Conservation (phyloP, 2,329 filamentous ascomycete genomes). For the Cladophialophora immunda region DNA sequence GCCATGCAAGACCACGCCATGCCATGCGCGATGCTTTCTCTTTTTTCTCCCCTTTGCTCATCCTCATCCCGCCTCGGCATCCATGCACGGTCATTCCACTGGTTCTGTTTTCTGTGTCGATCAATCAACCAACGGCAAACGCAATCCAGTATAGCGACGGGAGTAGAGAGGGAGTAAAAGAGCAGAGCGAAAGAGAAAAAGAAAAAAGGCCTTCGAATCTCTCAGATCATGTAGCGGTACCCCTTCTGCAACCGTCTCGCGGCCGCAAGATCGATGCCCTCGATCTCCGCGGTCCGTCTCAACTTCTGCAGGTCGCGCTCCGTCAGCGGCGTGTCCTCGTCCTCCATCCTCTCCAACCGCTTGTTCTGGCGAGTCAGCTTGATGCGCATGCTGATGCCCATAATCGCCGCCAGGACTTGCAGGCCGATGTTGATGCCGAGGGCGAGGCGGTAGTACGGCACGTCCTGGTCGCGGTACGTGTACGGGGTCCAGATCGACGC, state of each 20-base stretch:
- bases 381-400: slow-evolving; percentile 50
- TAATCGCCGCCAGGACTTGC: slow-evolving; percentile 48
- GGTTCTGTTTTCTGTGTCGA: background rate
- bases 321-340: slow-evolving; percentile 55
- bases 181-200: background rate
- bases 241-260: slow-evolving; percentile 63
- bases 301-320: slow-evolving; percentile 58
- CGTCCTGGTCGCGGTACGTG: slow-evolving; percentile 54
- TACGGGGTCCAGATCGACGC: slow-evolving; percentile 63
- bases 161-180: background rate
- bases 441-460: slow-evolving; percentile 52
- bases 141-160: background rate
- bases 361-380: slow-evolving; percentile 58
- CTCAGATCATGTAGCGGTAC: slow-evolving; percentile 61
- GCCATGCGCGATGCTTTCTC: no score
- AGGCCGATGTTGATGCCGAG: slow-evolving; percentile 55
- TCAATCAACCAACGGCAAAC: background rate
- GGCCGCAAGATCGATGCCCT: slow-evolving; percentile 59
- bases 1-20: no score
- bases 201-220: background rate
- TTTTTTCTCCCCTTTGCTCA: no score
- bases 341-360: slow-evolving; percentile 60
- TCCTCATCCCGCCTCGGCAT: no score
- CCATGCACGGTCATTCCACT: no score
- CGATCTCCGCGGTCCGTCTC: slow-evolving; percentile 60